Evolutionary conservation across 352 stramenopile genomes (phyloP).

Genomic region (Aphanomyces euteiches): DNA sequence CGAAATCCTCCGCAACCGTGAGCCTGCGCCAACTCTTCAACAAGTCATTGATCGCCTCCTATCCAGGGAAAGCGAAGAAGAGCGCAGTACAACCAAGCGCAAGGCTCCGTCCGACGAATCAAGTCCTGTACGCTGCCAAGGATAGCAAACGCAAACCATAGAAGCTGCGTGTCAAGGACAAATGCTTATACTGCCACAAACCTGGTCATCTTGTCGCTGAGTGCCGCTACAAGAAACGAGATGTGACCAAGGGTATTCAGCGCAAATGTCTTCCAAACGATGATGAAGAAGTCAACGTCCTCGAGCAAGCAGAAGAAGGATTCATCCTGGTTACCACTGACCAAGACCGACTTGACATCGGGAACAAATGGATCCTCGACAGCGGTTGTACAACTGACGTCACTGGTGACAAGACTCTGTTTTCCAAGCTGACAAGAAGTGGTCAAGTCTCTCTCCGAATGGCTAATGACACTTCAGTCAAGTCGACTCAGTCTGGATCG

Average conservation of each 20-base stretch:
- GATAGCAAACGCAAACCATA: not conserved
- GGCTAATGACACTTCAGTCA: not conserved
- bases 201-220: not conserved
- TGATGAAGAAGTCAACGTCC: constrained; percentile 2
- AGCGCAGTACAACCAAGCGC: constrained; percentile 6
- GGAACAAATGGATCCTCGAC: constrained; percentile 1
- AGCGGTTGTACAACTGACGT: constrained; percentile 3
- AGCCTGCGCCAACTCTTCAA: not conserved
- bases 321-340: constrained; percentile 14
- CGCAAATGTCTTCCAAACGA: not conserved
- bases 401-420: constrained; percentile 3
- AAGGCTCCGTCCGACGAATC: constrained; percentile 4
- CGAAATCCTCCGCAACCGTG: not conserved
- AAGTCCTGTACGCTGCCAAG: constrained; percentile 4
- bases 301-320: constrained; percentile 1
- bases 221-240: constrained; percentile 11
- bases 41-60: constrained; percentile 9
- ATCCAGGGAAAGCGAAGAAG: not conserved
- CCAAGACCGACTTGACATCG: not conserved
- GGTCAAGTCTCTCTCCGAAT: not conserved
- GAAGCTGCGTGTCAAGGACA: constrained; percentile 4
- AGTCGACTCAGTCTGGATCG: not conserved
- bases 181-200: constrained; percentile 10
- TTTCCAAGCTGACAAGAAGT: not conserved
- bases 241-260: constrained; percentile 3